These are phyloP conservation scores for Wickerhamomyces tratensis DNA, from an alignment of 805 yeast genomes.

Conservation along the genomic window DNA sequence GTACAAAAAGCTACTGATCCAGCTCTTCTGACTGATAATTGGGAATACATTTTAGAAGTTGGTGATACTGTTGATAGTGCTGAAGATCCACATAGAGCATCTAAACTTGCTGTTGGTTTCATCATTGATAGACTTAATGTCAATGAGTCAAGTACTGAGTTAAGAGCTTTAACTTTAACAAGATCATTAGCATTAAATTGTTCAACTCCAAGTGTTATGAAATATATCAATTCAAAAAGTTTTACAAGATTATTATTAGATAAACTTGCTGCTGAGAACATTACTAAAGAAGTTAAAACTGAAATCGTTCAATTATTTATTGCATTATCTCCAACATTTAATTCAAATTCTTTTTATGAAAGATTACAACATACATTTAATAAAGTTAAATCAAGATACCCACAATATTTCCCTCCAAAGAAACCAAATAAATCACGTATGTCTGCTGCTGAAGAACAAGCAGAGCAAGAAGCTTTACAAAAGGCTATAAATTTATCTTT, in stretches of 20 bases:
- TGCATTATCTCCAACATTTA: slow-evolving; percentile 57
- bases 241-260: slow-evolving; percentile 39
- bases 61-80: slow-evolving; percentile 38
- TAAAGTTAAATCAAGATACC: slow-evolving; percentile 33
- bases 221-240: slow-evolving; percentile 23
- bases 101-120: slow-evolving; percentile 31
- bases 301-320: slow-evolving; percentile 58
- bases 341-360: slow-evolving; percentile 64
- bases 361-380: slow-evolving; percentile 56
- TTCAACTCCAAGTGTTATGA: slow-evolving; percentile 36
- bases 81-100: slow-evolving; percentile 34
- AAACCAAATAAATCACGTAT: slow-evolving; percentile 50
- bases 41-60: slow-evolving; percentile 37
- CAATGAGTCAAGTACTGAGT: slow-evolving; percentile 40
- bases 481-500: slow-evolving; percentile 68
- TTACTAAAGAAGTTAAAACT: slow-evolving; percentile 60
- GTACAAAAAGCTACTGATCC: slow-evolving; percentile 37
- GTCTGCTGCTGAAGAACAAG: slow-evolving; percentile 30
- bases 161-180: slow-evolving; percentile 33
- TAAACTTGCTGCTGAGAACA: slow-evolving; percentile 40
- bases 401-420: slow-evolving; percentile 33
- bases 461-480: slow-evolving; percentile 75
- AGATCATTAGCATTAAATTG: slow-evolving; percentile 49
- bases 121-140: slow-evolving; percentile 31
- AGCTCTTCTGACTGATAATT: slow-evolving; percentile 41